Evolutionary conservation across 768 basidiomycete genomes (phyloP).

Genomic region (Leccinum pellstonianum): DNA sequence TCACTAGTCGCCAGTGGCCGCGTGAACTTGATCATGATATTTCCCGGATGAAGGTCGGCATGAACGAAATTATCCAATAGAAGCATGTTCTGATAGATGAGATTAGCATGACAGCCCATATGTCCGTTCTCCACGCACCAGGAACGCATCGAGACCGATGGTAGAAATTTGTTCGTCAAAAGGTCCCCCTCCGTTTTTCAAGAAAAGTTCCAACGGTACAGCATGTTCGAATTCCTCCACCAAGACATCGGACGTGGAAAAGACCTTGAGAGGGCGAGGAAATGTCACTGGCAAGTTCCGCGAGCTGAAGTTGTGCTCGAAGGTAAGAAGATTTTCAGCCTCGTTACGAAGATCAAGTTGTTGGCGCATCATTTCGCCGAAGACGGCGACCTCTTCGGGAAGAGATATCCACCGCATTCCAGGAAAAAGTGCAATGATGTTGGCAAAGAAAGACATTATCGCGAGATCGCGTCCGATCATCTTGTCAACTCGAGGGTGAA

Average conservation of each 20-base stretch:
- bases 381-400: slow-evolving; percentile 91
- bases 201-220: slow-evolving; percentile 80
- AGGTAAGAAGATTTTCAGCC: slow-evolving; percentile 79
- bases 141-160: slow-evolving; percentile 90
- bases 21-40: slow-evolving; percentile 97
- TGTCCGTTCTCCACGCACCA: slow-evolving; percentile 51
- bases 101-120: slow-evolving; percentile 2
- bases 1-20: slow-evolving; percentile 73
- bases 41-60: slow-evolving; percentile 87
- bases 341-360: slow-evolving; percentile 92
- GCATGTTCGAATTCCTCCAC: slow-evolving; percentile 95
- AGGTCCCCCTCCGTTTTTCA: slow-evolving; percentile 89
- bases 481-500: slow-evolving; percentile 84
- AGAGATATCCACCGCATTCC: slow-evolving; percentile 97
- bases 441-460: slow-evolving; percentile 94
- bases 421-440: slow-evolving; percentile 71
- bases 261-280: slow-evolving; percentile 79
- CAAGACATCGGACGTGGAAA: slow-evolving; percentile 79
- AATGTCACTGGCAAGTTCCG: slow-evolving; percentile 84
- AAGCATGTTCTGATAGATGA: slow-evolving; percentile 80
- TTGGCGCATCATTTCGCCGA: slow-evolving; percentile 94
- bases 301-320: slow-evolving; percentile 82
- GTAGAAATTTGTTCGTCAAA: slow-evolving; percentile 89
- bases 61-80: slow-evolving; percentile 98
- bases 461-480: slow-evolving; percentile 86